Percentiles rank a stretch among this genome's conserved stretches.
phyloP scores from a whole-genome alignment of 495 filamentous ascomycete species.

The Penicillium antarcticum region DNA sequence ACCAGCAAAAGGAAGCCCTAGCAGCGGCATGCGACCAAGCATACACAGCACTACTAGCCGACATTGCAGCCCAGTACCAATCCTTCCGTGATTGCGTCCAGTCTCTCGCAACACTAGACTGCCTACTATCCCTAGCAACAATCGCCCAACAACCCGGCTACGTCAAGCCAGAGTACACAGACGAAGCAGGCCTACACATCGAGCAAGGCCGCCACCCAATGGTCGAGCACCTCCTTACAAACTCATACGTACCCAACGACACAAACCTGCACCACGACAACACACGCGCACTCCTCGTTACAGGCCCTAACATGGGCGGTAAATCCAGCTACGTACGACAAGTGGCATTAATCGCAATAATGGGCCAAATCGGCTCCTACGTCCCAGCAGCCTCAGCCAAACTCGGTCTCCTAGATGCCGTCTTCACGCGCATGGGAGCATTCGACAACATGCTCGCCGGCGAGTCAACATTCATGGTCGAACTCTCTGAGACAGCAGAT shows the following conservation, averaged over 20 bases:
- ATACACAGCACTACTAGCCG: conserved; percentile 62
- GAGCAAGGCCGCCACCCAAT: conserved; percentile 86
- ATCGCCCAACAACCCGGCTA: conserved; percentile 88
- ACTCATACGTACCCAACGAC: conserved; percentile 89
- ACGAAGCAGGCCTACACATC: conserved; percentile 67
- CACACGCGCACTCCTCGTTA: conserved; percentile 79
- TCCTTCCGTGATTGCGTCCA: conserved; percentile 83
- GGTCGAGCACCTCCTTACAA: conserved; percentile 86
- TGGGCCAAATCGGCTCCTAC: conserved; percentile 93
- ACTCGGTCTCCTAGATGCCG: conserved; percentile 83
- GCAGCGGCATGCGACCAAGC: conserved; percentile 91
- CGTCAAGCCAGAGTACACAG: conserved; percentile 76
- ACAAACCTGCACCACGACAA: conserved; percentile 60
- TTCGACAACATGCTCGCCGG: conserved; percentile 95
- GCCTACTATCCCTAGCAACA: conserved; percentile 78
- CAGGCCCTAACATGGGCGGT: conserved; percentile 98
- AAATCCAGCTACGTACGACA: conserved; percentile 94
- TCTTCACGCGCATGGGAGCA: conserved; percentile 96
- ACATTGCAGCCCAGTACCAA: conserved; percentile 81
- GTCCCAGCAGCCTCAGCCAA: conserved; percentile 74
- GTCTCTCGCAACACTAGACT: conserved; percentile 84
- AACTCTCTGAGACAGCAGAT: conserved; percentile 84
- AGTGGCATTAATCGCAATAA: conserved; percentile 85
- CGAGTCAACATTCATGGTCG: conserved; percentile 97
- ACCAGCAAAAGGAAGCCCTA: conserved; percentile 91